These are phyloP conservation scores for Xylariaceae sp. DNA, from an alignment of 2,329 filamentous ascomycete species.

Conservation along the genomic window DNA sequence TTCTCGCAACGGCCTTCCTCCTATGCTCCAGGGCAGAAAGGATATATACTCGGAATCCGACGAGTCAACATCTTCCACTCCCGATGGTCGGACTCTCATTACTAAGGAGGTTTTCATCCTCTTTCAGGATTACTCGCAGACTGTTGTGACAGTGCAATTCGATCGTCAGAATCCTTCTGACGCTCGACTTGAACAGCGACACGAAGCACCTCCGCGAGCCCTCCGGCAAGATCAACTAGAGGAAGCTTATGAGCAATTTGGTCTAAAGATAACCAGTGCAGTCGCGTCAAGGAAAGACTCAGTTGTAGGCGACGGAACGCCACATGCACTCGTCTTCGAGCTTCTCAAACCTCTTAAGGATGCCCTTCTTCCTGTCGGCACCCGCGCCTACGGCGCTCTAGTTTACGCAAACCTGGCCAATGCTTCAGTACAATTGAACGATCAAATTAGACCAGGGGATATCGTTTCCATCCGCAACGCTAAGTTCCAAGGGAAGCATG, in stretches of 20 bases:
- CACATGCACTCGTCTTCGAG: conserved; percentile 76
- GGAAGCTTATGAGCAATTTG: conserved; percentile 78
- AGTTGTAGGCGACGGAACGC: conserved; percentile 81
- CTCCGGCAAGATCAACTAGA: conserved; percentile 94
- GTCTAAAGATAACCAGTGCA: conserved; percentile 73
- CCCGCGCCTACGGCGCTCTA: conserved; percentile 83
- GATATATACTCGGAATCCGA: conserved; percentile 85
- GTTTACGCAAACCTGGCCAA: conserved; percentile 97
- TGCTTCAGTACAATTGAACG: conserved; percentile 83
- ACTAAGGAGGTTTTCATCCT: conserved; percentile 85
- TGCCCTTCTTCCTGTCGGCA: conserved; percentile 82
- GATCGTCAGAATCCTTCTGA: conserved; percentile 74
- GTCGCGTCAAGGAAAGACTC: conserved; percentile 74
- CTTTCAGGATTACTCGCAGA: conserved; percentile 96
- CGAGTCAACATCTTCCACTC: conserved; percentile 70
- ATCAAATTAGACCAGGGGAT: conserved; percentile 92
- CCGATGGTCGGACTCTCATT: conserved; percentile 70
- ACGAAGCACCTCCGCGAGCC: conserved; percentile 78
- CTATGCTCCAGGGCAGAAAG: conserved; percentile 77
- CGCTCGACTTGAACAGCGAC: conserved; percentile 78
- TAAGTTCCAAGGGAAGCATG: conserved; percentile 92
- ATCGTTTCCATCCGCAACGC: conserved; percentile 92
- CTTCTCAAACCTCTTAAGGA: conserved; percentile 74
- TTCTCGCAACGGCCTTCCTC: conserved; percentile 76
- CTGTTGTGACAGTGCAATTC: conserved; percentile 78